Evolutionary conservation across 345 rosid species (phyloP), one percentile per base, ranked within the genome.

Genomic region (Salix koriyanagi): DNA sequence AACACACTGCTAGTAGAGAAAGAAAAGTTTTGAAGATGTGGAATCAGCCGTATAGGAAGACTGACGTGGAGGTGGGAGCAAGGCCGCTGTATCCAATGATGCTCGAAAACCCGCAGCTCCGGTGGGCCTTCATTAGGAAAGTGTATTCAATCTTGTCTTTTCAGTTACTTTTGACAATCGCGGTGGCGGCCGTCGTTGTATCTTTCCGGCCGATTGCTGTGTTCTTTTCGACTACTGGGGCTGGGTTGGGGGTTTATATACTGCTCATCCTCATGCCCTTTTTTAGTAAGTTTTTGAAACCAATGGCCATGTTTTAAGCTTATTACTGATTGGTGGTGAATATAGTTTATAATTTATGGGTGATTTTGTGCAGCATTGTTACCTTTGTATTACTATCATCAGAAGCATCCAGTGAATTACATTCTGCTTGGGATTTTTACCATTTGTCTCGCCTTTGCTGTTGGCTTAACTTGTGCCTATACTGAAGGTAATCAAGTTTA

Each of bases 101-200:
- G 99, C 77, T 85, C 11, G 99, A 95, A 82, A 85, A 86, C 77
- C 96, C 97, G 70, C 89, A 90, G 85, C 86, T 95, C 79, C 91
- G 99, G 12, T 95, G 99, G 97, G 80, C 91, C 41, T 95, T 95
- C 83, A 95, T 95, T 42, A 88, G 99, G 16, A 95, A 95, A 72
- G 87, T 95, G 14, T 93, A 95, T 75, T 83, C 92, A 19, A 93
- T 95, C 81, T 69, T 95, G 26, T 56, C 90, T 74, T 34, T 95
- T 37, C 99, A 95, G 75, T 76, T 95, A 58, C 89, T 95, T 70
- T 87, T 62, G 48, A 95, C 99, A 0, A 80, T 91, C 71, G 97
- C 90, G 26, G 99, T 95, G 46, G 99, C 89, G 5, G 83, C 94
- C 72, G 79, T 80, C 71, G 97, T 95, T 69, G 97, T 93, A 16